A percentile compares a stretch with the other conserved stretches of the same genome.
Conservation (phyloP, 2,329 filamentous ascomycete genomes). For the Exophiala spinifera region DNA sequence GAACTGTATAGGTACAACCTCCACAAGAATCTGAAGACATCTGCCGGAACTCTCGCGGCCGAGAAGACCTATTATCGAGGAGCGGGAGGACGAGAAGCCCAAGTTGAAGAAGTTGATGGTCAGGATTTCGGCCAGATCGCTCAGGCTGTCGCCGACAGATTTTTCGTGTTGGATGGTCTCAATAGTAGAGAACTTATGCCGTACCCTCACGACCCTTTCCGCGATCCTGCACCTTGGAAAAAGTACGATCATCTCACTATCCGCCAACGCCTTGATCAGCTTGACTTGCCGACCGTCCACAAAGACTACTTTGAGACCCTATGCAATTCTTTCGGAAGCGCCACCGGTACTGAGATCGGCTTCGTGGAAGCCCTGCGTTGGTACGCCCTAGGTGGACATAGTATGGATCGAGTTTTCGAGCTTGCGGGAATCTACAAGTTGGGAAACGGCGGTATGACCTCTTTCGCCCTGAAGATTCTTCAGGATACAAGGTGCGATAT, state of each 20-base stretch:
- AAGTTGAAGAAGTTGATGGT: background rate
- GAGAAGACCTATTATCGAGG: background rate
- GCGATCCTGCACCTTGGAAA: constrained; percentile 30
- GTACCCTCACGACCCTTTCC: constrained; percentile 37
- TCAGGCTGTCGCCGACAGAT: constrained; percentile 31
- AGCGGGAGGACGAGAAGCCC: background rate
- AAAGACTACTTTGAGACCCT: background rate
- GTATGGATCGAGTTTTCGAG: constrained; percentile 26
- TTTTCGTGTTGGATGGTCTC: constrained; percentile 48
- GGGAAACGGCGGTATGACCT: constrained; percentile 43
- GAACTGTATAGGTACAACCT: constrained; percentile 48
- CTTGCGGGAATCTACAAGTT: constrained; percentile 44
- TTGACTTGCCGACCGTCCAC: background rate
- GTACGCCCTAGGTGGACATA: background rate
- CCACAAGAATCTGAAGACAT: constrained; percentile 39
- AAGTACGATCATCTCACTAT: constrained; percentile 28
- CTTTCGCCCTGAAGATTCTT: constrained; percentile 46
- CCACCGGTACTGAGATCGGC: background rate
- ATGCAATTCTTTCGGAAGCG: too few relatives aligned
- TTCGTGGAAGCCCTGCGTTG: background rate
- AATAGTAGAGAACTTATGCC: constrained; percentile 39
- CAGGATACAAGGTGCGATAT: constrained; percentile 35
- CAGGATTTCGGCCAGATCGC: background rate
- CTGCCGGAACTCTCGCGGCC: constrained; percentile 15
- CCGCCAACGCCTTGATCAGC: background rate